Evolutionary conservation across 495 filamentous ascomycete genomes (phyloP).

Genomic region (Aspergillus diversus): DNA sequence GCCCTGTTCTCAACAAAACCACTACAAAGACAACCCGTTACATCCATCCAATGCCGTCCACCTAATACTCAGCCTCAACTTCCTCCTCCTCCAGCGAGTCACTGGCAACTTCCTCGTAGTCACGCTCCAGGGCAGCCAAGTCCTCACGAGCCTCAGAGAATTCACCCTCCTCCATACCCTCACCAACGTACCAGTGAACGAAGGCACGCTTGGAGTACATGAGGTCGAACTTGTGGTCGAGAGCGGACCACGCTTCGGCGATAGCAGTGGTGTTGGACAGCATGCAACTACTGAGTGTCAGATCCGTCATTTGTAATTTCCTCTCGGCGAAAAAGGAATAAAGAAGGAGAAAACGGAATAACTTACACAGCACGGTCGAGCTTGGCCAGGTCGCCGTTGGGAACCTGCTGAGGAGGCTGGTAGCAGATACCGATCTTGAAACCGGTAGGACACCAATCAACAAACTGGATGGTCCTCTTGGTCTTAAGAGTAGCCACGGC

Average conservation of each 20-base stretch:
- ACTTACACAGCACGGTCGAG: conserved; percentile 97
- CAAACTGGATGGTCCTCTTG: conserved; percentile 97
- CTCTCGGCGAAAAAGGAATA: not conserved
- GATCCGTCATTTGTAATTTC: conserved; percentile 6
- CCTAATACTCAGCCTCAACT: conserved; percentile 94
- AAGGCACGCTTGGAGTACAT: conserved; percentile 99
- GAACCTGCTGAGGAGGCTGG: conserved; percentile 92
- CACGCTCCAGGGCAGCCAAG: conserved; percentile 93
- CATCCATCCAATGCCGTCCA: conserved; percentile 27
- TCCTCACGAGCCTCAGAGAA: conserved; percentile 99
- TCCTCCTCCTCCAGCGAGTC: conserved; percentile 90
- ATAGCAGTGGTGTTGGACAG: conserved; percentile 99
- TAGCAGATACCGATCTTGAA: conserved; percentile 99
- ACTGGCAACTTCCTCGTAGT: conserved; percentile 98
- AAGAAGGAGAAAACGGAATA: conserved; percentile 5
- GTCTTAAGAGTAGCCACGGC: conserved; percentile 97
- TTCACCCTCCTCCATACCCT: conserved; percentile 99
- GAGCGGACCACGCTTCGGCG: conserved; percentile 95
- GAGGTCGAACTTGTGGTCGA: conserved; percentile 98
- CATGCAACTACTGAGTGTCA: conserved; percentile 74
- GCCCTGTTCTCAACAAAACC: conserved; percentile 33
- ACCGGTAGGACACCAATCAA: conserved; percentile 99
- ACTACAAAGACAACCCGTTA: conserved; percentile 12
- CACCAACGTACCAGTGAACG: conserved; percentile 99
- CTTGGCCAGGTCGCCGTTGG: conserved; percentile 95